Percentiles rank a stretch among this genome's conserved stretches.
phyloP scores from a whole-genome alignment of 805 yeast genomes.

The Peterozyma xylosa region DNA sequence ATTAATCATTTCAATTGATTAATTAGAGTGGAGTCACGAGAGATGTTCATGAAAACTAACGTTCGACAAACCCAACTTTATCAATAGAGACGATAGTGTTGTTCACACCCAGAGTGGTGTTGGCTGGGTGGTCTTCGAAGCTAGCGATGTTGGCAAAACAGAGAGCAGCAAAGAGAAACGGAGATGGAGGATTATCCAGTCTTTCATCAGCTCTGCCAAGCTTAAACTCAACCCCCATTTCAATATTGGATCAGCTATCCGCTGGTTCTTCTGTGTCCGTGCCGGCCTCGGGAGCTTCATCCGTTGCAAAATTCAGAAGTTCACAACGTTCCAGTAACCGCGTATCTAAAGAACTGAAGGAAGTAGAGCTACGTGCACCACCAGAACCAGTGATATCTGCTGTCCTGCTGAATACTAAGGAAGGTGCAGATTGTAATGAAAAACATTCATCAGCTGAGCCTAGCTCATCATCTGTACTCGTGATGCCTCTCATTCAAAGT shows the following conservation, averaged over 20 bases:
- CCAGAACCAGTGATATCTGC: background rate
- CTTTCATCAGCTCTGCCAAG: background rate
- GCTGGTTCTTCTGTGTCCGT: background rate
- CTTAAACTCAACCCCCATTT: conserved; percentile 2
- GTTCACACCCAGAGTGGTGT: background rate
- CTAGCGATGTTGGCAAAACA: conserved; percentile 41
- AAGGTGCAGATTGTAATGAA: background rate
- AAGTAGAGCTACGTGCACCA: background rate
- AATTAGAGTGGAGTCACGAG: too few species aligned
- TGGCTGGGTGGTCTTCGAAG: conserved; percentile 22
- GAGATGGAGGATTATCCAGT: background rate
- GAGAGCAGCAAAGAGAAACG: conserved; percentile 12
- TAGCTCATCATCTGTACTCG: too few species aligned
- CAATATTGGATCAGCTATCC: conserved; percentile 9
- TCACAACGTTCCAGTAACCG: background rate
- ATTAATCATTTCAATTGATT: background rate
- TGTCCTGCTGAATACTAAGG: background rate
- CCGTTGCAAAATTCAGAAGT: background rate
- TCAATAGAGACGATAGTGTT: background rate
- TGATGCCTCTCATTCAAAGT: background rate
- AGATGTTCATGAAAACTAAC: too few species aligned
- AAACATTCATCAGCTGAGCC: background rate
- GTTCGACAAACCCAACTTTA: too few species aligned
- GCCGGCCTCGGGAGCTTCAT: background rate
- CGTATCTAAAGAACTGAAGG: background rate